Evolutionary conservation across 176 grass and related monocot species (phyloP).

Genomic region (Areca catechu): DNA sequence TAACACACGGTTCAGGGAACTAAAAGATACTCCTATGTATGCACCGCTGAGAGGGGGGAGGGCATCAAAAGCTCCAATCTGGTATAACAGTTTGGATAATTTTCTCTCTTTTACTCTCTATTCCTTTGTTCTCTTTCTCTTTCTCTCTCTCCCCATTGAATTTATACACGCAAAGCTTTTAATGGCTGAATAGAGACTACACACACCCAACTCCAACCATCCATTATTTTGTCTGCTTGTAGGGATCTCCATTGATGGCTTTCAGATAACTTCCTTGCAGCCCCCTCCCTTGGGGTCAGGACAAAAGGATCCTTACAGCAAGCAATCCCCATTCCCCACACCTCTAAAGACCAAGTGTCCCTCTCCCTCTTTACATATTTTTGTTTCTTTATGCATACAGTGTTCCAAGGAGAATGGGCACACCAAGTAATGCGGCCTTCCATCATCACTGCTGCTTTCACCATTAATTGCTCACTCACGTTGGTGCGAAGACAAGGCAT

Average conservation of each 20-base stretch:
- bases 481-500: slow-evolving; percentile 53
- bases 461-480: slow-evolving; percentile 80
- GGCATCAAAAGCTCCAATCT: background rate
- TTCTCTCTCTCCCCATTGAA: background rate
- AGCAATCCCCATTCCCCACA: slow-evolving; percentile 17
- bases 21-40: slow-evolving; percentile 11
- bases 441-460: background rate
- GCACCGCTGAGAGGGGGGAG: too few relatives aligned
- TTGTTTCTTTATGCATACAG: background rate
- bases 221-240: slow-evolving; percentile 64
- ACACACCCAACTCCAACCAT: slow-evolving; percentile 56
- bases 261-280: slow-evolving; percentile 38
- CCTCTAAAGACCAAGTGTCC: background rate
- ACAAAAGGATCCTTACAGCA: slow-evolving; percentile 22
- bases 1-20: background rate
- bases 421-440: background rate
- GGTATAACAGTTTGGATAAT: slow-evolving; percentile 7
- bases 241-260: slow-evolving; percentile 62
- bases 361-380: background rate
- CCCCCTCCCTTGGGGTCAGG: slow-evolving; percentile 31
- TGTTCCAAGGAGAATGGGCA: background rate
- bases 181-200: slow-evolving; percentile 77
- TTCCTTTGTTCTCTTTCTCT: slow-evolving; percentile 15
- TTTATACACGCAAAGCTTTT: slow-evolving; percentile 86
- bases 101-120: slow-evolving; percentile 14